Percentiles rank a stretch among this genome's conserved stretches.
Conservation (phyloP, 106 monocot species). For the Apostasia shenzhenica region DNA sequence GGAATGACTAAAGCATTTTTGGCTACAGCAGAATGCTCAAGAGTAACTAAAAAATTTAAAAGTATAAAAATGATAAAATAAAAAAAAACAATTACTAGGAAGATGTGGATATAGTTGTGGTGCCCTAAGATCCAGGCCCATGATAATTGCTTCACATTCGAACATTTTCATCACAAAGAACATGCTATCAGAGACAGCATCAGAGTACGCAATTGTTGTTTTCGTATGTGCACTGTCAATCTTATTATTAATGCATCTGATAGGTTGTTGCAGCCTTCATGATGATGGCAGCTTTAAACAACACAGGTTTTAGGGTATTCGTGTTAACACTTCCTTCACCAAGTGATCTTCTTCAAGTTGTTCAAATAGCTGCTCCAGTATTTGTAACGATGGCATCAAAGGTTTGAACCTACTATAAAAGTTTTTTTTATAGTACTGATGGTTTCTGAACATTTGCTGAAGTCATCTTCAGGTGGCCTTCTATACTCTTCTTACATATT, state of each 20-base stretch:
- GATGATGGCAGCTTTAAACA: slow-evolving; percentile 69
- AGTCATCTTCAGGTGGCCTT: slow-evolving; percentile 65
- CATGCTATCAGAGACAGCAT: too few species aligned
- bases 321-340: slow-evolving; percentile 57
- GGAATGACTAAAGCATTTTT: too few species aligned
- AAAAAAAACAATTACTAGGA: too few species aligned
- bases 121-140: too few species aligned
- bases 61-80: too few species aligned
- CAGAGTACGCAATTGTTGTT: too few species aligned
- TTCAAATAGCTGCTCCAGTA: slow-evolving; percentile 85
- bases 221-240: too few species aligned
- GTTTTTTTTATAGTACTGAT: neutral
- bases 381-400: slow-evolving; percentile 98
- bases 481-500: slow-evolving; percentile 85
- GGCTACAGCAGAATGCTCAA: too few species aligned
- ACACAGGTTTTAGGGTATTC: slow-evolving; percentile 49
- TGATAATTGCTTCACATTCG: too few species aligned
- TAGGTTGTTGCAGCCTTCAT: slow-evolving; percentile 82
- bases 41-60: too few species aligned
- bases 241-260: neutral
- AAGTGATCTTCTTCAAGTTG: slow-evolving; percentile 64
- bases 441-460: neutral
- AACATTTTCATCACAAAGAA: too few species aligned
- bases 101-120: too few species aligned
- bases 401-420: slow-evolving; percentile 27